Conservation (phyloP, 345 rosid genomes). For the Ceriops tagal region DNA sequence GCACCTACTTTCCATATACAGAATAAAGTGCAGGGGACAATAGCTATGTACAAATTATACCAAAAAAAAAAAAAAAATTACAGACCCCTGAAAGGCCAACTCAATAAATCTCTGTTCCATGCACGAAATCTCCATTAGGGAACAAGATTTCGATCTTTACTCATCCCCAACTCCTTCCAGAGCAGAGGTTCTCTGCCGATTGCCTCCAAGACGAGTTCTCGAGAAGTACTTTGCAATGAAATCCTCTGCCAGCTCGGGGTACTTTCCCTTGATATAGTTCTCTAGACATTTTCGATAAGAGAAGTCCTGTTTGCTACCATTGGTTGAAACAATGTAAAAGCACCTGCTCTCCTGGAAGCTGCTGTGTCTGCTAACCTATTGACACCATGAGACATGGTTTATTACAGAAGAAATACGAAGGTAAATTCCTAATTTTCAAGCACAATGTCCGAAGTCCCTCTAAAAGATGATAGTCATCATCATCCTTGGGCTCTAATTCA, state of each 20-base stretch:
- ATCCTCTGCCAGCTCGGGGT: conserved; percentile 55
- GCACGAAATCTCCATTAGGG: not conserved
- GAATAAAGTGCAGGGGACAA: too few species aligned
- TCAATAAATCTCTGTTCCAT: too few species aligned
- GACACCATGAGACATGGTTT: conserved; percentile 1
- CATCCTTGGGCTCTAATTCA: conserved; percentile 1
- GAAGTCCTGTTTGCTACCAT: conserved; percentile 48
- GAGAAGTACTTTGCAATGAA: conserved; percentile 60
- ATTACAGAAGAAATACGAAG: not conserved
- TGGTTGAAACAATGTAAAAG: conserved; percentile 29
- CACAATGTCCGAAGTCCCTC: too few species aligned
- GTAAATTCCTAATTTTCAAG: too few species aligned
- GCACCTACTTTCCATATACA: not conserved
- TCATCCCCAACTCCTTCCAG: conserved; percentile 18
- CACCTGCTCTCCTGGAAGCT: conserved; percentile 60
- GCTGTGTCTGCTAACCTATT: conserved; percentile 67
- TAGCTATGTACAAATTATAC: too few species aligned
- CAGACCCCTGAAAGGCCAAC: too few species aligned
- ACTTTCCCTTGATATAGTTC: conserved; percentile 52
- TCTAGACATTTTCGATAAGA: conserved; percentile 75
- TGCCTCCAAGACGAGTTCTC: conserved; percentile 36
- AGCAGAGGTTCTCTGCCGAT: conserved; percentile 37
- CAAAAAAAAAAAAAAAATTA: too few species aligned
- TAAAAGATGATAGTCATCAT: not conserved
- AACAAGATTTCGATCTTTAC: not conserved